Conservation (phyloP, 257 asterid genomes). For the Nyctanthes arbortristis region DNA sequence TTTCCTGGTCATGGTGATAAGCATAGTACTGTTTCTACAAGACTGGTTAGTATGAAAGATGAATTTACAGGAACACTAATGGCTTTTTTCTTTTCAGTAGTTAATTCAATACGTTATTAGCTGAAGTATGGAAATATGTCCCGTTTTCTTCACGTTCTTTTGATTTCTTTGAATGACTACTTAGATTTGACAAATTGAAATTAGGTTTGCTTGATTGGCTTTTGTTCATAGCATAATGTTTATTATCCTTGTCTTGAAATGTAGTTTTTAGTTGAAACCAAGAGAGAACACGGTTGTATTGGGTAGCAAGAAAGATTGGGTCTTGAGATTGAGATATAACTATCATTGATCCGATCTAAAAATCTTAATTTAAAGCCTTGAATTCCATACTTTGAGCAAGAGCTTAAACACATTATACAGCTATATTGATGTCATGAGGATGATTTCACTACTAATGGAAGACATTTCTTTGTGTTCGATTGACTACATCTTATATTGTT, state of each 20-base stretch:
- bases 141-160: no score
- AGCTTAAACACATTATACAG: background rate
- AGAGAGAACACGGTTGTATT: no score
- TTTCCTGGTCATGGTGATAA: conserved; percentile 63
- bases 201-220: background rate
- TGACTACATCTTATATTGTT: background rate
- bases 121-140: background rate
- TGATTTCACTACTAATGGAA: background rate
- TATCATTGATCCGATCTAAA: no score
- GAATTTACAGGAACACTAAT: background rate
- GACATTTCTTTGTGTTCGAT: background rate
- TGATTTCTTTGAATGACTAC: background rate
- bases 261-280: no score
- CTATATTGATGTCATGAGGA: background rate
- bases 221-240: background rate
- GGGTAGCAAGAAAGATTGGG: no score
- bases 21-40: conserved; percentile 70
- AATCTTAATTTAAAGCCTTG: no score
- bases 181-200: background rate
- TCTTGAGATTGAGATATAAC: no score
- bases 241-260: no score
- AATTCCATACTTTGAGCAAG: background rate
- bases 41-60: conserved; percentile 49
- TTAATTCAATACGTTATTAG: background rate
- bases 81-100: background rate